Percentiles rank a stretch among this genome's conserved stretches.
Conservation (phyloP, 768 basidiomycete genomes). For the Macrolepiota dolichaula region DNA sequence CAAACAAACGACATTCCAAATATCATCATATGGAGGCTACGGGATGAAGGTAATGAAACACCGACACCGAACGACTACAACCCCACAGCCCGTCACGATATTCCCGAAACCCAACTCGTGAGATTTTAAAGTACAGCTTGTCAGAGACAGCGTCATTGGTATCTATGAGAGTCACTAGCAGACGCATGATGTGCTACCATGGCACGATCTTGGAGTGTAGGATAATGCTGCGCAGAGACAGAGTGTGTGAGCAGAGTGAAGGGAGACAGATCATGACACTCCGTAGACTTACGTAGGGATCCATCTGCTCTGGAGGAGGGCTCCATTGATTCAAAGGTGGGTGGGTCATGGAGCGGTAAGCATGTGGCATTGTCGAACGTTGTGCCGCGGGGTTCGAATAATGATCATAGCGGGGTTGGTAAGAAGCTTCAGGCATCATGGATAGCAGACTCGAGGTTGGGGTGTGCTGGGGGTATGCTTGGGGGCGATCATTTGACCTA, state of each 20-base stretch:
- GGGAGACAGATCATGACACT: background rate
- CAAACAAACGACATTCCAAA: conserved; percentile 1
- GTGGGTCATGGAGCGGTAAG: conserved; percentile 51
- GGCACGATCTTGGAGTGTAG: conserved; percentile 30
- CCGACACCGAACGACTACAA: background rate
- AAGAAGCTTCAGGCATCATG: conserved; percentile 59
- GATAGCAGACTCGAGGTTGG: conserved; percentile 40
- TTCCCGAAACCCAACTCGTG: conserved; percentile 1
- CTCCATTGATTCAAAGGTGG: conserved; percentile 53
- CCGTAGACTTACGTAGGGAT: conserved; percentile 61
- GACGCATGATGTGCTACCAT: conserved; percentile 34
- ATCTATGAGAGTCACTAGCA: conserved; percentile 41
- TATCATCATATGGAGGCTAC: background rate
- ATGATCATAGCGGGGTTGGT: conserved; percentile 50
- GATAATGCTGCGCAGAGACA: conserved; percentile 19
- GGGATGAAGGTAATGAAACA: background rate
- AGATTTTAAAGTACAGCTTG: conserved; percentile 5
- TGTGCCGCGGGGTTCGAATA: conserved; percentile 36
- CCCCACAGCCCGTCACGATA: background rate
- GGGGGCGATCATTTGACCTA: conserved; percentile 33
- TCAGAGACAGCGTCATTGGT: conserved; percentile 27
- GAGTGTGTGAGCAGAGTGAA: background rate
- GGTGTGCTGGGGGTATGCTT: conserved; percentile 43
- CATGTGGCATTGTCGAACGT: conserved; percentile 28
- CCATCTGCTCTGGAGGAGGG: conserved; percentile 52